phyloP scores from a whole-genome alignment of 805 yeast species.

The Zygoascus bituminiphila region DNA sequence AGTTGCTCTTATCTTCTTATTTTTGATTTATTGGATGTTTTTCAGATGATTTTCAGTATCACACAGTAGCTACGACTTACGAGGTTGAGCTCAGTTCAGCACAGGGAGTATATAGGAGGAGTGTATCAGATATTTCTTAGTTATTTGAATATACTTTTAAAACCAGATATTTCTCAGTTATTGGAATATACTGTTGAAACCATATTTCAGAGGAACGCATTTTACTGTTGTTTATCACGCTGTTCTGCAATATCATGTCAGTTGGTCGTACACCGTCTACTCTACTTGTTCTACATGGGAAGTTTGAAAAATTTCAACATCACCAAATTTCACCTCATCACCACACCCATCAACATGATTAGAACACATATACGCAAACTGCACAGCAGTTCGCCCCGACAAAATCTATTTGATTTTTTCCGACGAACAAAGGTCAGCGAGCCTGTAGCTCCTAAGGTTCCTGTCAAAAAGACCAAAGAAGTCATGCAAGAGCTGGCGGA shows the following conservation, averaged over 20 bases:
- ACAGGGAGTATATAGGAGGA: too few species aligned
- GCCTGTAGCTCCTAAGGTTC: constrained; percentile 5
- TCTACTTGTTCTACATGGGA: not conserved
- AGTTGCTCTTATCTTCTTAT: constrained; percentile 56
- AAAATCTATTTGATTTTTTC: constrained; percentile 15
- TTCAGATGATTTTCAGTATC: constrained; percentile 33
- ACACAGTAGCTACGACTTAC: too few species aligned
- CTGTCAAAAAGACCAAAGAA: constrained; percentile 15
- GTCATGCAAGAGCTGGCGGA: constrained; percentile 15
- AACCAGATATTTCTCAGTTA: too few species aligned
- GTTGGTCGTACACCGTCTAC: too few species aligned
- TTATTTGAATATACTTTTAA: too few species aligned
- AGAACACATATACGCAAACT: not conserved
- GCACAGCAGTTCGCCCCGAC: not conserved
- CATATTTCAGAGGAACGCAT: too few species aligned
- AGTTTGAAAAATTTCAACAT: not conserved
- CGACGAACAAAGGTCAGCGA: constrained; percentile 9
- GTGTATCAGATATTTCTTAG: too few species aligned
- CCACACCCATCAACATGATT: not conserved
- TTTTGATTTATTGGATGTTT: constrained; percentile 77
- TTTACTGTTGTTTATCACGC: too few species aligned
- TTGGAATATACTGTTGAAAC: too few species aligned
- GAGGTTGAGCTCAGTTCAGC: not conserved
- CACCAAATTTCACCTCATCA: not conserved
- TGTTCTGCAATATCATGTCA: too few species aligned